Evolutionary conservation across 768 basidiomycete genomes (phyloP).

Genomic region (Hericium alpestre): DNA sequence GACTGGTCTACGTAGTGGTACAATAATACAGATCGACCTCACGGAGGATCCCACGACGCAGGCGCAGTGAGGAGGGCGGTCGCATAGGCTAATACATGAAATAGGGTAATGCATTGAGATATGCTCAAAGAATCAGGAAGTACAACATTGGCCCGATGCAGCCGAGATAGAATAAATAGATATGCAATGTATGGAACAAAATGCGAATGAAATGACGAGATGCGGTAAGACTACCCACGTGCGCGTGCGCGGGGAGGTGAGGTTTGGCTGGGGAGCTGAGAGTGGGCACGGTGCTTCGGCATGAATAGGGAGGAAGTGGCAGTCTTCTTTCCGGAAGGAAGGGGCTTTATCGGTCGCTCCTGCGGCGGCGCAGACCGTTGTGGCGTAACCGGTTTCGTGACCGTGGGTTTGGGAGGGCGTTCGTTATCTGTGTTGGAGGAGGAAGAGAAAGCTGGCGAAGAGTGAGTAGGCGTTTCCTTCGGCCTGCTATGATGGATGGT

Average conservation of each 20-base stretch:
- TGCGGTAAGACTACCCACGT: slow-evolving; percentile 4
- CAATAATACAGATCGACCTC: no score
- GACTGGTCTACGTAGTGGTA: no score
- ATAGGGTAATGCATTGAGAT: no score
- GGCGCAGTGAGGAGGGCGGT: no score
- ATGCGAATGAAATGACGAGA: background rate
- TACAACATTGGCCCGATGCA: background rate
- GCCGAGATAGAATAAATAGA: background rate
- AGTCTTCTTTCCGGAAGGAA: slow-evolving; percentile 40
- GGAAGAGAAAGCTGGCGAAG: no score
- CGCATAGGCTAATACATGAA: no score
- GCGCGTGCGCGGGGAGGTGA: slow-evolving; percentile 1
- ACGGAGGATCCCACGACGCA: no score
- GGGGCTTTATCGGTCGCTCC: background rate
- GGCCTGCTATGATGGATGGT: background rate
- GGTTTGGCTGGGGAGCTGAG: slow-evolving; percentile 17
- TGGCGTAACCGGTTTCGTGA: background rate
- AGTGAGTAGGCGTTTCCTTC: no score
- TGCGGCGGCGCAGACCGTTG: background rate
- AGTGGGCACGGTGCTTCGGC: slow-evolving; percentile 60
- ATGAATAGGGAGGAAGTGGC: slow-evolving; percentile 57
- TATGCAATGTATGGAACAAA: background rate
- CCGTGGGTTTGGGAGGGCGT: background rate
- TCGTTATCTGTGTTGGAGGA: no score
- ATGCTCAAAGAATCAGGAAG: background rate